A percentile compares a stretch with the other conserved stretches of the same genome.
Conservation (phyloP, 2,329 filamentous ascomycete genomes). For the Neurospora sp. region DNA sequence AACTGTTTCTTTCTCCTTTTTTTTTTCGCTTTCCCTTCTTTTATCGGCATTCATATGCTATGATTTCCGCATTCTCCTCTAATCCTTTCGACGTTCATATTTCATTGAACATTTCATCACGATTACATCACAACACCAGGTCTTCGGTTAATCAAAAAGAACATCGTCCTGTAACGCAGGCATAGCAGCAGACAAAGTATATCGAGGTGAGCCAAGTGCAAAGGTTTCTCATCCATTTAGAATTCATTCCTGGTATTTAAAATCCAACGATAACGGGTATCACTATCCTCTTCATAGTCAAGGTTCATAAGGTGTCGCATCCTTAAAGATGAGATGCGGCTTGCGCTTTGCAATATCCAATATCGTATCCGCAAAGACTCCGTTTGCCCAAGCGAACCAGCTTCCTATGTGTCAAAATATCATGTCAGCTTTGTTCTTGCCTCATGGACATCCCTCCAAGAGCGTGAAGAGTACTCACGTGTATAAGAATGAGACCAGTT, state of each 20-base stretch:
- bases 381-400: conserved; percentile 97
- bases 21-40: neutral
- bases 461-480: conserved; percentile 34
- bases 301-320: conserved; percentile 16
- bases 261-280: neutral
- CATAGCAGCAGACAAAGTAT: neutral
- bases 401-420: conserved; percentile 37
- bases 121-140: neutral
- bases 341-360: conserved; percentile 82
- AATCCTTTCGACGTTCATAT: neutral
- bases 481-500: conserved; percentile 60
- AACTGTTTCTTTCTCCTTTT: neutral
- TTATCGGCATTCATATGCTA: neutral
- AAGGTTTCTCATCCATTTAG: neutral
- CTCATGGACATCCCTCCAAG: neutral
- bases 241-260: neutral
- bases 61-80: neutral
- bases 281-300: conserved; percentile 2
- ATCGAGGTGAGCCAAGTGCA: neutral
- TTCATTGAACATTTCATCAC: neutral
- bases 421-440: conserved; percentile 8
- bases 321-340: conserved; percentile 45
- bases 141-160: neutral
- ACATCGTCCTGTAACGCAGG: neutral
- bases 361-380: conserved; percentile 87